Conservation (phyloP, 768 basidiomycete genomes). For the Lactarius pseudohatsudake region DNA sequence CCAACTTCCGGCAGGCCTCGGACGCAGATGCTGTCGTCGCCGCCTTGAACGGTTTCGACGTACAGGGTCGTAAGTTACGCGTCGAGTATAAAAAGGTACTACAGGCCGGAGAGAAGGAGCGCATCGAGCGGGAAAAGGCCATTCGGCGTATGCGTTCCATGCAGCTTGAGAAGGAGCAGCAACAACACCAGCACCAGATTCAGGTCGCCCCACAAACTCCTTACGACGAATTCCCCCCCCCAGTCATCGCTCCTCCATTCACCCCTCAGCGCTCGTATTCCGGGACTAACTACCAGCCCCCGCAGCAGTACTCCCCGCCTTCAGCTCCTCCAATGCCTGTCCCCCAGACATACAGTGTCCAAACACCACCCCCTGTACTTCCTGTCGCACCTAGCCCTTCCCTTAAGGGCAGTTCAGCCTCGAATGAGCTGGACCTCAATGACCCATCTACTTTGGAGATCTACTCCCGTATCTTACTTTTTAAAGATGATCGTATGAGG, state of each 20-base stretch:
- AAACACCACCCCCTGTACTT: slow-evolving; percentile 53
- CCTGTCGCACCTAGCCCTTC: slow-evolving; percentile 56
- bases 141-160: slow-evolving; percentile 97
- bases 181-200: slow-evolving; percentile 41
- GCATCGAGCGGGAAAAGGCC: slow-evolving; percentile 98
- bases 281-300: slow-evolving; percentile 56
- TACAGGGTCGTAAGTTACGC: slow-evolving; percentile 94
- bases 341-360: slow-evolving; percentile 43
- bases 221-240: slow-evolving; percentile 76
- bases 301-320: slow-evolving; percentile 68
- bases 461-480: slow-evolving; percentile 92
- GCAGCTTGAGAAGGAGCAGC: slow-evolving; percentile 86
- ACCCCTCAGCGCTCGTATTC: slow-evolving; percentile 75
- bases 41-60: slow-evolving; percentile 94
- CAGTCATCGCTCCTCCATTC: slow-evolving; percentile 54
- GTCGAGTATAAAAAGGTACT: slow-evolving; percentile 99
- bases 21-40: slow-evolving; percentile 96
- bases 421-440: slow-evolving; percentile 87
- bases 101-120: slow-evolving; percentile 98
- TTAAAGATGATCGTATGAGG: slow-evolving; percentile 97
- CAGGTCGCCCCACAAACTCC: slow-evolving; percentile 21
- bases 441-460: slow-evolving; percentile 96
- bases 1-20: slow-evolving; percentile 88
- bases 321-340: slow-evolving; percentile 41
- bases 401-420: slow-evolving; percentile 53